Conservation (phyloP, 1,139 yeast genomes). For the Geotrichum phurueaensis region DNA sequence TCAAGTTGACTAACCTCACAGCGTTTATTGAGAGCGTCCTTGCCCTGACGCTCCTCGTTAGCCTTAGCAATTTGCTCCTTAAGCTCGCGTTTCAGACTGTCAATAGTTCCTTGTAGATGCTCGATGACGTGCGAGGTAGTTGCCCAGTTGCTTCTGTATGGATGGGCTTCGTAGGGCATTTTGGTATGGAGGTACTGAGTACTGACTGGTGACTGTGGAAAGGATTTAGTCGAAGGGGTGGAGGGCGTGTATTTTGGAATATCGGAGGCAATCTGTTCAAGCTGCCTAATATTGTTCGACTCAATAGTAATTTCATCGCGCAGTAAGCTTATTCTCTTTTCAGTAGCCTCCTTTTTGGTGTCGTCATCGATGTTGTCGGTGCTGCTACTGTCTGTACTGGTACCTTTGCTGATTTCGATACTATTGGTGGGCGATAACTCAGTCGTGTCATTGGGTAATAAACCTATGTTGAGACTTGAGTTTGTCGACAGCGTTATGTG, state of each 20-base stretch:
- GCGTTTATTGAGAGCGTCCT: constrained; percentile 26
- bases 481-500: neutral
- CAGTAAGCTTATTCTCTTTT: constrained; percentile 8
- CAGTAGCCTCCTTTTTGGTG: constrained; percentile 9
- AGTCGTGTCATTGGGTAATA: neutral
- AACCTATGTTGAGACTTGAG: constrained; percentile 1
- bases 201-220: neutral
- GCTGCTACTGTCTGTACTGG: constrained; percentile 5
- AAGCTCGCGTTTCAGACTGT: constrained; percentile 26
- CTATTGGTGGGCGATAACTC: constrained; percentile 1
- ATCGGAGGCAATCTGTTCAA: constrained; percentile 17
- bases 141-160: constrained; percentile 16
- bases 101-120: constrained; percentile 27
- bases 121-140: constrained; percentile 27
- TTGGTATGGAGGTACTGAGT: constrained; percentile 2
- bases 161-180: constrained; percentile 15
- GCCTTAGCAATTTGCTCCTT: constrained; percentile 26
- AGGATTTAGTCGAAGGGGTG: neutral
- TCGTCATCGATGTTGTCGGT: neutral
- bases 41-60: constrained; percentile 24
- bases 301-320: constrained; percentile 17
- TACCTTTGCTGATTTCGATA: constrained; percentile 5
- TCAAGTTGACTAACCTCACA: constrained; percentile 23
- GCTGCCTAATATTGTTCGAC: constrained; percentile 12
- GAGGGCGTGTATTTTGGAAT: constrained; percentile 12